Base-by-base conservation (phyloP, 108 stramenopile species). In the Fistulifera pelliculosa region DNA sequence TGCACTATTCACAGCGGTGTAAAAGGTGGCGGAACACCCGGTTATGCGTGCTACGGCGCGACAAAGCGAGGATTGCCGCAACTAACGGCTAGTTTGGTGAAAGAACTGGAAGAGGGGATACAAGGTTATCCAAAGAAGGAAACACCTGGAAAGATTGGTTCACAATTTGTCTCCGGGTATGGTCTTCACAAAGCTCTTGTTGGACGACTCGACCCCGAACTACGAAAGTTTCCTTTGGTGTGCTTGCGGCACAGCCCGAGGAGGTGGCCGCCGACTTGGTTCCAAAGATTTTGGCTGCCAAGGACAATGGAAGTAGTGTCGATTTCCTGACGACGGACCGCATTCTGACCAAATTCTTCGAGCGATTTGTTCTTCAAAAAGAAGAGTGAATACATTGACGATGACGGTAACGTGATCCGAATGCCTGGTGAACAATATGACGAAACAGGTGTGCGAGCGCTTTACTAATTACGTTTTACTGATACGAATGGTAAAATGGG, bases 21-120 rank as follows among this genome's bases (percentile, higher is more conserved):
- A 19, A 87, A 90, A 58, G 93, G 93, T 23, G 93, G 93, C 21
- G 93, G 93, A 27, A 94, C 93, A 22, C 93, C 93, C 3, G 93
- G 93, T 55, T 94, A 94, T 72, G 93, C 88, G 8, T 82, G 80
- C 42, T 94, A 94, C 53, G 93, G 93, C 60, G 88, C 88, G 18
- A 90, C 93, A 25, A 94, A 94, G 70, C 80, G 93, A 51, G 93
- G 93, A 27, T 68, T 94, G 21, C 93, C 93, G 23, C 93, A 94
- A 58, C 59, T 94, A 48, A 90, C 88, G 27, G 86, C 71, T 22
- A 81, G 69, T 65, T 71, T 94, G 41, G 86, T 85, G 7, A 85
- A 88, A 56, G 88, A 90, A 61, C 53, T 90, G 38, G 84, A 90
- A 47, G 82, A 87, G 57, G 91, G 91, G 35, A 87, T 93, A 8